These are phyloP conservation scores for Cylindricascospora bacillispora DNA, from an alignment of 1,139 yeast species.

Conservation along the genomic window DNA sequence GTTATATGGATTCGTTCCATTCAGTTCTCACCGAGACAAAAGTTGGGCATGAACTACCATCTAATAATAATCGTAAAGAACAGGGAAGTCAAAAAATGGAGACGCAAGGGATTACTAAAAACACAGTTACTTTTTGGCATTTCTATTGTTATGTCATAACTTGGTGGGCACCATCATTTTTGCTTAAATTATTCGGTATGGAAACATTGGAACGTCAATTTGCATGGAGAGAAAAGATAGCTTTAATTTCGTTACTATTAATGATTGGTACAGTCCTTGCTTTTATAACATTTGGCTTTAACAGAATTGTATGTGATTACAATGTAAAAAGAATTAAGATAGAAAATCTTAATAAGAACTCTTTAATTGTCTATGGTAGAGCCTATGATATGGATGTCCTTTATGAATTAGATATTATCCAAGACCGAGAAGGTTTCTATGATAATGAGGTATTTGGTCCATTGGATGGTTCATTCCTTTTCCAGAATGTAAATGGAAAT, in stretches of 20 bases:
- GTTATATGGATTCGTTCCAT: too few relatives aligned
- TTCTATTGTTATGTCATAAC: conserved; percentile 68
- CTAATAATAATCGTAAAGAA: too few relatives aligned
- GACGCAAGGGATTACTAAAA: too few relatives aligned
- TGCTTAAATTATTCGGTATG: conserved; percentile 64
- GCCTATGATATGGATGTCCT: conserved; percentile 63
- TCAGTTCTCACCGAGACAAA: too few relatives aligned
- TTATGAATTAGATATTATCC: conserved; percentile 70
- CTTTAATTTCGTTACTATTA: conserved; percentile 61
- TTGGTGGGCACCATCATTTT: conserved; percentile 82
- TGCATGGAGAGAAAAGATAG: conserved; percentile 97
- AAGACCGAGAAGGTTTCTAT: conserved; percentile 41
- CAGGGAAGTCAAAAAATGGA: too few relatives aligned
- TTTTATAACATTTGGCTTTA: conserved; percentile 82
- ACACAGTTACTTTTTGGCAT: too few relatives aligned
- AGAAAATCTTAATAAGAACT: conserved; percentile 31
- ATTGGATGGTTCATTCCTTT: conserved; percentile 73
- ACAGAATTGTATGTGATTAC: conserved; percentile 64
- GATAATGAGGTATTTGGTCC: conserved; percentile 75
- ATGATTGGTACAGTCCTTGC: conserved; percentile 72
- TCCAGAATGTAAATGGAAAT: conserved; percentile 91
- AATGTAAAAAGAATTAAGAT: conserved; percentile 12
- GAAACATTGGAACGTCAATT: conserved; percentile 67
- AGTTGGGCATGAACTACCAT: too few relatives aligned
- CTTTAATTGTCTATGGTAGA: conserved; percentile 68